phyloP scores from a whole-genome alignment of 345 rosid species.

The Brassica nigra region DNA sequence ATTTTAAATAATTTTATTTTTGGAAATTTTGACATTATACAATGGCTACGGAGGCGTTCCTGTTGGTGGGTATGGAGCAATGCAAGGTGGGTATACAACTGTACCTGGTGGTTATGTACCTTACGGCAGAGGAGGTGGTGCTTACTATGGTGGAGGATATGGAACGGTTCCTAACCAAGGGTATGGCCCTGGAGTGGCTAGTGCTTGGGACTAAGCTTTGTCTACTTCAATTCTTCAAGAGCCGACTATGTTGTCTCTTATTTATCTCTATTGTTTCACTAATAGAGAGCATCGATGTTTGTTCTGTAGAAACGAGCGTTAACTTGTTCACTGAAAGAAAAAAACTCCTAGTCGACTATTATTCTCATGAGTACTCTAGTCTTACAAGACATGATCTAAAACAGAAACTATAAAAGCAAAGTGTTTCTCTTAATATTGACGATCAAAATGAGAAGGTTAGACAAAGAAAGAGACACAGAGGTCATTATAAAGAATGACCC shows the following conservation, averaged over 20 bases:
- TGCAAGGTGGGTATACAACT: constrained; percentile 29
- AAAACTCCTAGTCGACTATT: constrained; percentile 21
- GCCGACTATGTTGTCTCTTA: constrained; percentile 13
- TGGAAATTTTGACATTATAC: too few relatives aligned
- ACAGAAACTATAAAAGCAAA: not conserved
- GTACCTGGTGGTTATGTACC: not conserved
- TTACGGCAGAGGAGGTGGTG: constrained; percentile 58
- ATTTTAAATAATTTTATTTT: too few relatives aligned
- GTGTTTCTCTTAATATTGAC: constrained; percentile 16
- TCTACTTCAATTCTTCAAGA: constrained; percentile 22
- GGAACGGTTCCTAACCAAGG: constrained; percentile 49
- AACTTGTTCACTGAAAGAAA: constrained; percentile 10
- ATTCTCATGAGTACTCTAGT: not conserved
- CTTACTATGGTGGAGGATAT: constrained; percentile 53
- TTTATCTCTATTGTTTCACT: constrained; percentile 34
- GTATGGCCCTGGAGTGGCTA: constrained; percentile 60
- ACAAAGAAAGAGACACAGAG: constrained; percentile 30
- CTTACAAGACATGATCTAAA: not conserved
- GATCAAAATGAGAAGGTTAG: constrained; percentile 33
- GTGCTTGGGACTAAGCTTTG: constrained; percentile 74
- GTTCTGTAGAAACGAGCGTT: constrained; percentile 29
- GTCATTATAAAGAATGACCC: constrained; percentile 39
- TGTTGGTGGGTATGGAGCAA: constrained; percentile 49
- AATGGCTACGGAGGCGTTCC: constrained; percentile 56
- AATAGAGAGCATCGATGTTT: constrained; percentile 36